A percentile compares a stretch with the other conserved stretches of the same genome.
Evolutionary conservation across 1,139 yeast genomes (phyloP).

Genomic region (Candida tropicalis): DNA sequence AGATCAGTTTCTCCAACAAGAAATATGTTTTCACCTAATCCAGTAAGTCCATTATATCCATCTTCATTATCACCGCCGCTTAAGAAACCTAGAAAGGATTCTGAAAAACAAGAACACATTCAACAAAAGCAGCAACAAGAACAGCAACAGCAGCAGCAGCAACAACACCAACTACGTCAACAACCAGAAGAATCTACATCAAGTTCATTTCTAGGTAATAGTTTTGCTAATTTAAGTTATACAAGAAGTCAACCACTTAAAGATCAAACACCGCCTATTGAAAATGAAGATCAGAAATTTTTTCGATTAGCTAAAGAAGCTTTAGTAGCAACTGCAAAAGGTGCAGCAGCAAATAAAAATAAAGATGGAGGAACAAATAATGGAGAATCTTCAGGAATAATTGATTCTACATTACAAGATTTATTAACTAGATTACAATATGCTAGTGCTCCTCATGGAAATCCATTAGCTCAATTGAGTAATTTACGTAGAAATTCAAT

Average conservation of each 20-base stretch:
- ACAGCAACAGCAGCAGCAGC: not conserved
- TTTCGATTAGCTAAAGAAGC: constrained; percentile 49
- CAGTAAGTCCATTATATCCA: constrained; percentile 15
- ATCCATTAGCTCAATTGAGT: constrained; percentile 42
- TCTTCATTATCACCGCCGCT: constrained; percentile 10
- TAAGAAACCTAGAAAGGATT: constrained; percentile 5
- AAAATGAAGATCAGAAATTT: constrained; percentile 43
- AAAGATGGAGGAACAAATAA: constrained; percentile 10
- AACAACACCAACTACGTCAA: not conserved
- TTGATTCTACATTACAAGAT: constrained; percentile 60
- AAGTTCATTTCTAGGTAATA: constrained; percentile 6
- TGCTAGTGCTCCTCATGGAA: constrained; percentile 56
- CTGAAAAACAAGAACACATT: not conserved
- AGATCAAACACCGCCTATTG: constrained; percentile 10
- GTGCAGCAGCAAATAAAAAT: constrained; percentile 18
- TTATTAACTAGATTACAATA: constrained; percentile 54
- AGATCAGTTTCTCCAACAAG: no score
- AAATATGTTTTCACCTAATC: constrained; percentile 16
- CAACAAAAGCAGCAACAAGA: constrained; percentile 3
- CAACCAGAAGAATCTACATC: constrained; percentile 3
- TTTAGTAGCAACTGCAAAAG: constrained; percentile 46
- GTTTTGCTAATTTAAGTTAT: constrained; percentile 17
- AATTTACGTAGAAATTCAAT: constrained; percentile 41
- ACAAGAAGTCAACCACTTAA: constrained; percentile 12
- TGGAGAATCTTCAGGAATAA: constrained; percentile 22